Conservation (phyloP, 495 filamentous ascomycete species). For the Penicillium argentinense region DNA sequence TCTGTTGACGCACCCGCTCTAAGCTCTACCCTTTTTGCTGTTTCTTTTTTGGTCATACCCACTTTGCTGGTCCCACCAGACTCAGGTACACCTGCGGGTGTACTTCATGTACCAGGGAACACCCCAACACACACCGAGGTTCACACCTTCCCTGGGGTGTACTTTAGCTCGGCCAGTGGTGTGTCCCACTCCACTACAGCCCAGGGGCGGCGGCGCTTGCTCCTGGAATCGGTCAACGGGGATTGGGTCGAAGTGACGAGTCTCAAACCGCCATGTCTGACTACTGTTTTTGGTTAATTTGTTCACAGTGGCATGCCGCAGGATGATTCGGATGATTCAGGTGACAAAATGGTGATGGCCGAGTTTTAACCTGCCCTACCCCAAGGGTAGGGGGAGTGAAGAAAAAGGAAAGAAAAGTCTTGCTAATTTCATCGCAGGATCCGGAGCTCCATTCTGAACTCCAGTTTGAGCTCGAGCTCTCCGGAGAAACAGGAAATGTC, state of each 20-base stretch:
- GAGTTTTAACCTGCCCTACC: no score
- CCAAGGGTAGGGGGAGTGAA: no score
- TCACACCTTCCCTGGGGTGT: neutral
- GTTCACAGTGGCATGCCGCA: neutral
- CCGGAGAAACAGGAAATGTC: neutral
- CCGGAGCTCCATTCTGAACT: no score
- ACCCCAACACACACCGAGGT: neutral
- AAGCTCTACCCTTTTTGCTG: neutral
- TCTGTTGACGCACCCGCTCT: neutral
- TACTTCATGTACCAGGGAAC: conserved; percentile 3
- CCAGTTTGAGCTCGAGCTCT: no score
- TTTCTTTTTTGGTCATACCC: neutral
- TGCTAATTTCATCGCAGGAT: no score
- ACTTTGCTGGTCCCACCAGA: neutral
- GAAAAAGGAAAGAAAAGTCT: no score
- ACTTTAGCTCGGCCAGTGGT: no score
- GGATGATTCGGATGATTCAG: neutral
- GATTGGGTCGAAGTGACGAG: conserved; percentile 7
- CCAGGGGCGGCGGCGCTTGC: no score
- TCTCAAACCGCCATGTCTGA: conserved; percentile 11
- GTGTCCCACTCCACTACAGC: no score
- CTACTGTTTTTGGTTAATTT: neutral
- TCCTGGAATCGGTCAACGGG: conserved; percentile 1
- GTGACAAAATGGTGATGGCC: neutral
- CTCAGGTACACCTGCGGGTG: conserved; percentile 2